Conservation (phyloP, 2,329 filamentous ascomycete species). For the Aureobasidium sp. region DNA sequence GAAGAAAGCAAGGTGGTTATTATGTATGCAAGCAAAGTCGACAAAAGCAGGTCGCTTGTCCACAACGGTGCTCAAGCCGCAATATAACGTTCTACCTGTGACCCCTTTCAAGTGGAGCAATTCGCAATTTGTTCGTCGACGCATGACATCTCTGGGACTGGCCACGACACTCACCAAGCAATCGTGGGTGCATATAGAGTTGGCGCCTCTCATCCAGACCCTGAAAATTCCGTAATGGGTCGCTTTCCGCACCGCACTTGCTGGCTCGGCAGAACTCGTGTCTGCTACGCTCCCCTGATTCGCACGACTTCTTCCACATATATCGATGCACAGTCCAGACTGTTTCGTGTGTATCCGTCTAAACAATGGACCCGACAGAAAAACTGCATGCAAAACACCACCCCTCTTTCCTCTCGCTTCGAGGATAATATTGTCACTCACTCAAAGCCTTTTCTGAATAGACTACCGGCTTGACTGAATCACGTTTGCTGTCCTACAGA, state of each 20-base stretch:
- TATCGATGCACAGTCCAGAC: constrained; percentile 1
- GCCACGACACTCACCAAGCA: constrained; percentile 8
- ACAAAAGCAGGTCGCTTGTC: neutral
- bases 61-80: neutral
- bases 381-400: neutral
- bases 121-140: constrained; percentile 13
- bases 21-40: neutral
- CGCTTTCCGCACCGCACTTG: too few relatives aligned
- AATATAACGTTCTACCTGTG: constrained; percentile 9
- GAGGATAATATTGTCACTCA: too few relatives aligned
- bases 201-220: neutral
- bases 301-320: neutral
- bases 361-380: neutral
- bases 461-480: too few relatives aligned
- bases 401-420: neutral
- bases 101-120: constrained; percentile 11
- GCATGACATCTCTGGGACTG: constrained; percentile 3
- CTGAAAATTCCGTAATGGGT: neutral
- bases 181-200: neutral
- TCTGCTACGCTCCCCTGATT: neutral
- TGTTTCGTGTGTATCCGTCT: neutral
- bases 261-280: constrained; percentile 7
- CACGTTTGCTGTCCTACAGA: neutral
- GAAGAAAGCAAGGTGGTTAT: neutral
- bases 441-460: too few relatives aligned